Evolutionary conservation across 2,329 filamentous ascomycete genomes (phyloP), one percentile per base, ranked within the genome.

Genomic region (Emmonsiellopsis sp.): DNA sequence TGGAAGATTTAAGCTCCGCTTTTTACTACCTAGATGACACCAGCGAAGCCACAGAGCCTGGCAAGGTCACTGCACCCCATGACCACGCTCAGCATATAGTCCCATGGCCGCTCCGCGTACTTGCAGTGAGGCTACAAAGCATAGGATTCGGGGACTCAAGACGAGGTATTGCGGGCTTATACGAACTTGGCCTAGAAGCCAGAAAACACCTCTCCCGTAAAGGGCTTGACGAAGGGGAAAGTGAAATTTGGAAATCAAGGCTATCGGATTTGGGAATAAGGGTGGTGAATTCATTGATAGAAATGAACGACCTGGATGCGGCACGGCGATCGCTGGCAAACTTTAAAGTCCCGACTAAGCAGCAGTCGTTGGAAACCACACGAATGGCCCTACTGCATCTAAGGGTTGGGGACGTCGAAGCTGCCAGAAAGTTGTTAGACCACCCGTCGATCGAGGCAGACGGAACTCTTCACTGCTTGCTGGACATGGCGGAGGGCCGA

Each of bases 161-260:
- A 4, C 80, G 91, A 56, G 87, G 88, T 3, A 85, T 98, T 54
- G 92, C 93, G 77, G 87, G 87, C 44, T 88, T 95, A 66, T 95
- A 95, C 65, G 90, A 95, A 57, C 78, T 97, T 2, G 90, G 85
- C 0, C 73, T 87, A 7, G 89, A 95, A 68, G 88, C 88, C 2
- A 77, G 90, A 14, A 73, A 75, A 2, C 77, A 79, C 53, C 74
- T 88, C 5, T 70, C 73, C 14, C 74, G 71, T 34, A 77, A 81
- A 0, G 71, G 66, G 10, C 65, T 68, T 40, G 77, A 79, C 8
- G 75, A 78, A 49, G 76, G 82, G 0, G 80, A 81, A 21, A 73
- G 77, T 13, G 74, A 77, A 58, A 61, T 86, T 5, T 97, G 92
- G 92, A 83, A 81, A 58, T 71, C 71, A 0, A 74, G 92, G 31